These are phyloP conservation scores for Haematococcus lacustris DNA, from an alignment of 139 green algal genomes.

Conservation along the genomic window DNA sequence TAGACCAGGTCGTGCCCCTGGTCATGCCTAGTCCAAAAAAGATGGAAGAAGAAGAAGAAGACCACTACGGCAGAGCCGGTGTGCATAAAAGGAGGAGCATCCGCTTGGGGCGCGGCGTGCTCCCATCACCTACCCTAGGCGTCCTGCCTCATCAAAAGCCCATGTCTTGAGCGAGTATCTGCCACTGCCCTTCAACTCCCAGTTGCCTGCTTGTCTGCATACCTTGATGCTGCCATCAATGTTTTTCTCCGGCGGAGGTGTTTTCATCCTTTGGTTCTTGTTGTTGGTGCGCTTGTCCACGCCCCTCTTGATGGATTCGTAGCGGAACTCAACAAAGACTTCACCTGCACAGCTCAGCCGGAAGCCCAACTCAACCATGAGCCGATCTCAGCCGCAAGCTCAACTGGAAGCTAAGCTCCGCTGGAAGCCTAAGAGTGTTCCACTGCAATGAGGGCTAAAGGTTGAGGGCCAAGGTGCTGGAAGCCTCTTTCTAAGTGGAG, in stretches of 20 bases:
- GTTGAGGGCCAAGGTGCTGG: not conserved
- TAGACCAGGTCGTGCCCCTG: too few relatives aligned
- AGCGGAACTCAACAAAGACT: slow-evolving; percentile 8
- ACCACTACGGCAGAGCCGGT: too few relatives aligned
- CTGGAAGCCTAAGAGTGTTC: not conserved
- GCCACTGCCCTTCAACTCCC: too few relatives aligned
- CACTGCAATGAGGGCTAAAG: not conserved
- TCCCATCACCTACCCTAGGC: too few relatives aligned
- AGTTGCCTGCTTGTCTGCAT: too few relatives aligned
- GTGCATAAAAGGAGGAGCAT: too few relatives aligned
- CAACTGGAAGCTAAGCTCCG: not conserved
- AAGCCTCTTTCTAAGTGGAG: not conserved
- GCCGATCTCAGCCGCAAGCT: not conserved
- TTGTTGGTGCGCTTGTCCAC: not conserved
- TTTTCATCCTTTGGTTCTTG: not conserved
- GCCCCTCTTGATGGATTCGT: not conserved
- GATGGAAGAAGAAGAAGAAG: too few relatives aligned
- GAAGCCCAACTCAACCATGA: not conserved
- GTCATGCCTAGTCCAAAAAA: too few relatives aligned
- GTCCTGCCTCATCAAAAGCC: too few relatives aligned
- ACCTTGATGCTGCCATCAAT: slow-evolving; percentile 5
- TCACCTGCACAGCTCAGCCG: not conserved
- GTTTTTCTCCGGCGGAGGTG: not conserved
- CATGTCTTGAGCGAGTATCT: too few relatives aligned
- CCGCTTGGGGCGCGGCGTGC: too few relatives aligned